These are phyloP conservation scores for Aspergillus tanneri DNA, from an alignment of 2,329 filamentous ascomycete species.

Conservation along the genomic window DNA sequence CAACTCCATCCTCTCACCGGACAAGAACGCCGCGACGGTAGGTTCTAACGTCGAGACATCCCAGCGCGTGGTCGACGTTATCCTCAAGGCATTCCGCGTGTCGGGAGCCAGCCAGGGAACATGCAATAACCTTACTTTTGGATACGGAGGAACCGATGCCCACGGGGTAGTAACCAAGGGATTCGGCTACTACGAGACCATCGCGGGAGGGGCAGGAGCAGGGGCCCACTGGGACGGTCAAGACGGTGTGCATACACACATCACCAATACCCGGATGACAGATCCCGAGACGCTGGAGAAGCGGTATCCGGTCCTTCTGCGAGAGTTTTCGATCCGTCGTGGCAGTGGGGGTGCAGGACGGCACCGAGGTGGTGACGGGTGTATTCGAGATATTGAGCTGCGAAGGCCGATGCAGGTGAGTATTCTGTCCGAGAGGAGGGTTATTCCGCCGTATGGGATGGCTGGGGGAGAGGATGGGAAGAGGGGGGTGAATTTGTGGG, in stretches of 20 bases:
- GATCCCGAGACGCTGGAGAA: constrained; percentile 78
- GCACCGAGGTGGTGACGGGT: constrained; percentile 72
- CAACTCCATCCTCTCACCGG: constrained; percentile 69
- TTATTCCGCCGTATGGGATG: constrained; percentile 75
- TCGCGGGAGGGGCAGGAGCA: constrained; percentile 73
- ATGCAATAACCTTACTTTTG: constrained; percentile 62
- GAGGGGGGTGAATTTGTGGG: constrained; percentile 82
- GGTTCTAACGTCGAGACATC: constrained; percentile 75
- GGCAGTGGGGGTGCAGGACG: constrained; percentile 65
- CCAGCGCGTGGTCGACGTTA: constrained; percentile 74
- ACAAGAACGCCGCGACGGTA: constrained; percentile 70
- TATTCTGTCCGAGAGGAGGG: constrained; percentile 71
- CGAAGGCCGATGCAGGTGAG: constrained; percentile 72
- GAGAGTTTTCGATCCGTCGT: constrained; percentile 65
- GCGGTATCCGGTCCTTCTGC: constrained; percentile 70
- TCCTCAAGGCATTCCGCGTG: constrained; percentile 71
- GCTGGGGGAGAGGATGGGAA: constrained; percentile 73
- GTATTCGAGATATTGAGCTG: constrained; percentile 78
- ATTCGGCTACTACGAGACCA: constrained; percentile 83
- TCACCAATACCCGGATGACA: constrained; percentile 84
- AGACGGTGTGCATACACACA: constrained; percentile 75
- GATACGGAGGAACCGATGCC: constrained; percentile 22
- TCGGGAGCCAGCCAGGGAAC: constrained; percentile 74
- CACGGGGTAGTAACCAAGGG: constrained; percentile 11
- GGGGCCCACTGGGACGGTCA: constrained; percentile 72